Base-by-base conservation (phyloP, 2,329 filamentous ascomycete species). In the Cladophialophora bantiana region DNA sequence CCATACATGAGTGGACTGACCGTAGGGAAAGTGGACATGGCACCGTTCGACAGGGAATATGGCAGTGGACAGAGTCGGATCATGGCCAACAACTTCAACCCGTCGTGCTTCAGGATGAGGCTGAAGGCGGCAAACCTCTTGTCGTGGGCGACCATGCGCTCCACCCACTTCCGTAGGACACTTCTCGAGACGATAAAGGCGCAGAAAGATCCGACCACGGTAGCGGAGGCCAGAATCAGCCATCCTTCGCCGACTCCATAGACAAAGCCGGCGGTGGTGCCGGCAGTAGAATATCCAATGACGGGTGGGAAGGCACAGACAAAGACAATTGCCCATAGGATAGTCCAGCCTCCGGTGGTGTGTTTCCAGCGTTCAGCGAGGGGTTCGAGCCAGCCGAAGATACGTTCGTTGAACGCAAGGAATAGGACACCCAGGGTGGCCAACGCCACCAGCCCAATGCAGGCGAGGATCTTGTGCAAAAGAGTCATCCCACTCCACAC, bases 21-120 rank as follows among this genome's bases (percentile, higher is more conserved):
- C 36, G 91, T 96, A 2, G 94, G 94, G 68, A 99, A 94, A 1
- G 95, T 98, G 35, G 93, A 93, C 63, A 99, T 87, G 68, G 96
- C 96, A 59, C 93, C 95, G 76, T 99, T 99, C 76, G 91, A 94
- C 72, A 98, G 83, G 60, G 91, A 95, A 78, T 96, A 99, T 13
- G 95, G 95, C 67, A 99, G 78, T 1, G 95, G 95, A 75, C 94
- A 98, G 70, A 98, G 86, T 35, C 95, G 88, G 73, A 99, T 95
- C 86, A 95, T 96, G 69, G 92, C 89, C 54, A 99, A 84, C 62
- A 98, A 88, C 74, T 93, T 91, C 59, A 99, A 79, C 0, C 95
- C 95, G 75, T 99, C 95, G 75, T 92, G 89, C 71, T 96, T 93
- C 68, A 99, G 83, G 7, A 95, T 95, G 74, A 97, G 86, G 26